phyloP scores from a whole-genome alignment of 1,139 yeast species.

The Lizanozyma gosingica region DNA sequence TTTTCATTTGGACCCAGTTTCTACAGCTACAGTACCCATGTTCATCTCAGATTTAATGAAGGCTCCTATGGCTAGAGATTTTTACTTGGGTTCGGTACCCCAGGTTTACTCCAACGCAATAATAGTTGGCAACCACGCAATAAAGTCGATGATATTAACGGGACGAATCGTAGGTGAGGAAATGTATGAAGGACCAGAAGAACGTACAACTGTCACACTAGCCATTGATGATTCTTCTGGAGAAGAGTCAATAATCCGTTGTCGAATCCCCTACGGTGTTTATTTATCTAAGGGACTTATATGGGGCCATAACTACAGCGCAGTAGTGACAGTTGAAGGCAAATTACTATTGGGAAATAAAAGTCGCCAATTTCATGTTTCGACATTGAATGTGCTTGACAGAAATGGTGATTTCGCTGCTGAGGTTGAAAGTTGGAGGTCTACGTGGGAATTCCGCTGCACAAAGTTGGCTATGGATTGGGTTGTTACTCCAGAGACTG shows the following conservation, averaged over 20 bases:
- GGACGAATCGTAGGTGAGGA: neutral
- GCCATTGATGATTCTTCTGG: neutral
- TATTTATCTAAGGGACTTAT: neutral
- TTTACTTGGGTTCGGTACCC: neutral
- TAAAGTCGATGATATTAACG: neutral
- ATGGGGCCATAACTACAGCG: neutral
- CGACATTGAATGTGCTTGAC: neutral
- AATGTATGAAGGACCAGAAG: neutral
- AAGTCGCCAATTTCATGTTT: neutral
- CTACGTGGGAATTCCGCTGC: neutral
- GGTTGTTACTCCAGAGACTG: neutral
- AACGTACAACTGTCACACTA: neutral
- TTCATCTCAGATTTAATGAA: neutral
- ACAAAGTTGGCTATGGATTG: neutral
- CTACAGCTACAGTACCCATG: neutral
- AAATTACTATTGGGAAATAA: neutral
- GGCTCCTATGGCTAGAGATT: neutral
- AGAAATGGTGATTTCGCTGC: neutral
- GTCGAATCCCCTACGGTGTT: neutral
- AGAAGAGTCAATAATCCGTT: neutral
- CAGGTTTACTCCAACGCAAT: neutral
- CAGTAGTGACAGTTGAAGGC: neutral
- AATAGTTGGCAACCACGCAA: neutral
- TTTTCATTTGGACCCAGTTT: neutral
- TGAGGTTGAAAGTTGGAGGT: neutral